Evolutionary conservation across 192 early-diverging fungal species (phyloP).

Genomic region (Coemansia sp.): DNA sequence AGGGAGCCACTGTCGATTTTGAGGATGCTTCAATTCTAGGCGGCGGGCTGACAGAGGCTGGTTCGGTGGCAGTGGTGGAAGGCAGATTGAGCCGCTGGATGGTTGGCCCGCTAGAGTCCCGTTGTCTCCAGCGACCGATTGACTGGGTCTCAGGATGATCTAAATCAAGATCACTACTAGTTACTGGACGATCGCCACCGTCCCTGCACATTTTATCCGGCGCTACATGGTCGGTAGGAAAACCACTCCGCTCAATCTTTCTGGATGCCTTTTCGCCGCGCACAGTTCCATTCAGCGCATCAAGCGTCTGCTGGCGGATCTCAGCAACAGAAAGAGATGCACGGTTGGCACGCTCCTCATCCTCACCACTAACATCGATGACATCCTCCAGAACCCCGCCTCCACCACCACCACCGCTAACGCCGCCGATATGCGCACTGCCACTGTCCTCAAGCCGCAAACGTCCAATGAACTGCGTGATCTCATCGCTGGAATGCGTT

Average conservation of each 20-base stretch:
- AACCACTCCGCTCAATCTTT: no score
- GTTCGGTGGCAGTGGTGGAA: not conserved
- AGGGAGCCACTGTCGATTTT: not conserved
- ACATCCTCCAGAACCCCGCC: slow-evolving; percentile 34
- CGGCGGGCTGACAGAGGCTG: not conserved
- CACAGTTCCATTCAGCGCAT: slow-evolving; percentile 43
- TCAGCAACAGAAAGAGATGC: slow-evolving; percentile 32
- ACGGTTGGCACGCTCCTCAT: slow-evolving; percentile 33
- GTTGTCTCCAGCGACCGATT: slow-evolving; percentile 19
- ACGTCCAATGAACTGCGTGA: slow-evolving; percentile 20
- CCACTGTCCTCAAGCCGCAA: slow-evolving; percentile 26
- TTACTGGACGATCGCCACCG: no score
- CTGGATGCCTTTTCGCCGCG: not conserved
- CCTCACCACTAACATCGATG: slow-evolving; percentile 44
- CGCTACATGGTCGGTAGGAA: not conserved
- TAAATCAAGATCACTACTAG: not conserved
- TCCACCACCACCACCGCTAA: not conserved
- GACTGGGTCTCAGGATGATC: not conserved
- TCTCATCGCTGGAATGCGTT: slow-evolving; percentile 43
- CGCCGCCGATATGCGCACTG: not conserved
- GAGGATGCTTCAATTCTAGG: not conserved
- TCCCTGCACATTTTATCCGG: not conserved
- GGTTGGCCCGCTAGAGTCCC: slow-evolving; percentile 11
- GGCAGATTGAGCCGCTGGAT: slow-evolving; percentile 17
- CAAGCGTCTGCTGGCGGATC: slow-evolving; percentile 49